These are phyloP conservation scores for Chamaecrista fasciculata DNA, from an alignment of 306 rosid species.

Conservation along the genomic window DNA sequence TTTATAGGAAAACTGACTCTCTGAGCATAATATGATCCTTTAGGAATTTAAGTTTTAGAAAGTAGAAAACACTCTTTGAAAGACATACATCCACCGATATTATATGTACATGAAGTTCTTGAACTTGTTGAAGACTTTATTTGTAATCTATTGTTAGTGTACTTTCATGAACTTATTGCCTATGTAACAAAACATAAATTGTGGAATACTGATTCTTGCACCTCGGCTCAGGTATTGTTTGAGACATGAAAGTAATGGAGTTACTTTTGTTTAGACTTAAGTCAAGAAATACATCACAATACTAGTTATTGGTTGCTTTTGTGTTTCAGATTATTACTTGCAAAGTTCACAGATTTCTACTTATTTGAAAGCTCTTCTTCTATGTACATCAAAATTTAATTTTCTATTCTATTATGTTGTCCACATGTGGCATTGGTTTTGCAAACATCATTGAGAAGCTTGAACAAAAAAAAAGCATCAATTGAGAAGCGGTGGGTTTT, in stretches of 20 bases:
- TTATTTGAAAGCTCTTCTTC: too few relatives aligned
- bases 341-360: too few relatives aligned
- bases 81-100: background rate
- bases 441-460: too few relatives aligned
- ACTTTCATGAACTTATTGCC: background rate
- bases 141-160: background rate
- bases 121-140: background rate
- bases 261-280: too few relatives aligned
- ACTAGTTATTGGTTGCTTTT: too few relatives aligned
- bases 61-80: background rate
- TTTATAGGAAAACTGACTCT: background rate
- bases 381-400: too few relatives aligned
- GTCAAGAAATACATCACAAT: too few relatives aligned
- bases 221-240: background rate
- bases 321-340: background rate
- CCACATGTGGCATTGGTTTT: too few relatives aligned
- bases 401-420: too few relatives aligned
- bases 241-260: background rate
- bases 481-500: too few relatives aligned
- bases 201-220: background rate
- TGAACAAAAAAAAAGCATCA: too few relatives aligned
- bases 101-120: background rate
- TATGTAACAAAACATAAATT: background rate
- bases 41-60: background rate
- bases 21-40: background rate